Percentiles rank a stretch among this genome's conserved stretches.
These are phyloP conservation scores for Fusarium foetens DNA, from an alignment of 2,329 filamentous ascomycete species.

Conservation along the genomic window DNA sequence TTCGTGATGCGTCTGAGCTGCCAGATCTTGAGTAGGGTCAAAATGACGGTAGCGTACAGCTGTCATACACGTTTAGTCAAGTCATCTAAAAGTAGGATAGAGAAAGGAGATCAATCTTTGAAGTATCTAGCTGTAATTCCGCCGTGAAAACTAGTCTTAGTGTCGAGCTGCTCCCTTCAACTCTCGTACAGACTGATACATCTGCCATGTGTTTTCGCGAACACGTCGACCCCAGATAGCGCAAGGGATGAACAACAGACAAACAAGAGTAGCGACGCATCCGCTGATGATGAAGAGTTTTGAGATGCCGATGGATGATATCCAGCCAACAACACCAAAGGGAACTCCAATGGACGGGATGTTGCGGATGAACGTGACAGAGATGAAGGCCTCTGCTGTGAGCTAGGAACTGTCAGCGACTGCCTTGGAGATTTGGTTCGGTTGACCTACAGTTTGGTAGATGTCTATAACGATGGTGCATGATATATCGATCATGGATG, in stretches of 20 bases:
- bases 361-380: slow-evolving; percentile 48
- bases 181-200: neutral
- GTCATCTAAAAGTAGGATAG: neutral
- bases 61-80: neutral
- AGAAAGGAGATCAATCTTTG: rapidly evolving
- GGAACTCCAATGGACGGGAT: slow-evolving; percentile 43
- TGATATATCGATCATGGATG: slow-evolving; percentile 50
- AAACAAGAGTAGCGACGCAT: slow-evolving; percentile 37
- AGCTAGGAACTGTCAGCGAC: neutral
- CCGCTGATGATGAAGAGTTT: slow-evolving; percentile 45
- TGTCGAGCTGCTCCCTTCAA: neutral
- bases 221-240: slow-evolving; percentile 42
- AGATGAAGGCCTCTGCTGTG: slow-evolving; percentile 45
- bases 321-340: slow-evolving; percentile 46
- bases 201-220: slow-evolving; percentile 22
- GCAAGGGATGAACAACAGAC: slow-evolving; percentile 41
- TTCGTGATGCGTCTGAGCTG: too few species aligned
- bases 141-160: rapidly evolving
- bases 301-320: slow-evolving; percentile 43
- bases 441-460: slow-evolving; percentile 39
- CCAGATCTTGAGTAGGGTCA: too few species aligned
- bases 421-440: rapidly evolving
- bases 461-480: slow-evolving; percentile 51
- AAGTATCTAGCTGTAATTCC: neutral
- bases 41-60: too few species aligned